Percentiles rank a stretch among this genome's conserved stretches.
Evolutionary conservation across 768 basidiomycete genomes (phyloP).

Genomic region (Naganishia vishniacii): DNA sequence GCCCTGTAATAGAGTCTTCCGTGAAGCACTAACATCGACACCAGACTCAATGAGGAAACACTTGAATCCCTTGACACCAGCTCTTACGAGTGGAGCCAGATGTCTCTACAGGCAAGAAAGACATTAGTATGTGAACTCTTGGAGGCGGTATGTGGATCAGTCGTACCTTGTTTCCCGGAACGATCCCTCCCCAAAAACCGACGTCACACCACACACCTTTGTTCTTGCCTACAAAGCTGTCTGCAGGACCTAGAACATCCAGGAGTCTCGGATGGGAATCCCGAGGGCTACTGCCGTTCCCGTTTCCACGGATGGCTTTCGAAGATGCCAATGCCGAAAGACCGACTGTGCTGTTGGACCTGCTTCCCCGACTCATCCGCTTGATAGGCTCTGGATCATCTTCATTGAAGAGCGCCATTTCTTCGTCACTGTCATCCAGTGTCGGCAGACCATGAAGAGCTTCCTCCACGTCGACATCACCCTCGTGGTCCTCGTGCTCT

Average conservation of each 20-base stretch:
- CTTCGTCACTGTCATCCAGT: slow-evolving; percentile 21
- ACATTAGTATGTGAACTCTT: neutral
- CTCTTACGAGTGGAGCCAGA: slow-evolving; percentile 66
- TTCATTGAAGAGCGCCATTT: slow-evolving; percentile 16
- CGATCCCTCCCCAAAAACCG: slow-evolving; percentile 90
- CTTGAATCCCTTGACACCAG: slow-evolving; percentile 91
- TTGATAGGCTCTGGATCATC: slow-evolving; percentile 18
- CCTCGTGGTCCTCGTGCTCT: slow-evolving; percentile 14
- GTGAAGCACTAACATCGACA: slow-evolving; percentile 62
- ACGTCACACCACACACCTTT: slow-evolving; percentile 62
- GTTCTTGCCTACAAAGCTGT: slow-evolving; percentile 13
- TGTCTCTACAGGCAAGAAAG: slow-evolving; percentile 54
- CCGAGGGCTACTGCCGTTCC: neutral
- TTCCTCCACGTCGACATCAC: slow-evolving; percentile 1
- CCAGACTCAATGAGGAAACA: slow-evolving; percentile 95
- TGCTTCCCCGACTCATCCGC: slow-evolving; percentile 6
- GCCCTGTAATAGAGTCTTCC: neutral
- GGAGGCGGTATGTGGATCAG: neutral
- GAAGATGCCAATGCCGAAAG: neutral
- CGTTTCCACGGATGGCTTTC: neutral
- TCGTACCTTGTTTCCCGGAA: slow-evolving; percentile 78
- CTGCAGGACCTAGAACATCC: slow-evolving; percentile 22
- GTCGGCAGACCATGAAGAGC: neutral
- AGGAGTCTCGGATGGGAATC: neutral
- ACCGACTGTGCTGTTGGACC: slow-evolving; percentile 10